Conservation (phyloP, 331 rosid species). For the Acacia concinna region DNA sequence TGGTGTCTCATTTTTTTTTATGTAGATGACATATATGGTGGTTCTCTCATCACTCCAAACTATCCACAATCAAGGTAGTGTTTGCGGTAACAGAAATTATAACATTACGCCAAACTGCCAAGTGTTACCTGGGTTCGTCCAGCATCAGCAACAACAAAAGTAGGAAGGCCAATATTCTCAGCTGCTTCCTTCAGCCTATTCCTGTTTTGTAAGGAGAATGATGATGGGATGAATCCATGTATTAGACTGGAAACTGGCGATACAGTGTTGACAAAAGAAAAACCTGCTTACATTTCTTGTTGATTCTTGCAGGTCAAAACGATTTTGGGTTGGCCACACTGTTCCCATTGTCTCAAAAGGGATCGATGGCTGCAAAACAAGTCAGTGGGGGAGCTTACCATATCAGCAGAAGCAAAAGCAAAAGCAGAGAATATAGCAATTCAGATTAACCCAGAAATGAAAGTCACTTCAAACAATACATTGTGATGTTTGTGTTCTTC, state of each 20-base stretch:
- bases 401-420: background rate
- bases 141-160: conserved; percentile 90
- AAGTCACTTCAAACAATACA: background rate
- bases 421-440: background rate
- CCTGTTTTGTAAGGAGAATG: conserved; percentile 47
- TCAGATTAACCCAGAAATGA: background rate
- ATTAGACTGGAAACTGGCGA: conserved; percentile 17
- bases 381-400: background rate
- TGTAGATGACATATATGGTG: background rate
- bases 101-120: conserved; percentile 17
- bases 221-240: background rate
- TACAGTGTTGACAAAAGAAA: conserved; percentile 32
- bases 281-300: conserved; percentile 76
- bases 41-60: background rate
- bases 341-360: conserved; percentile 89
- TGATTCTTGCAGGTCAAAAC: conserved; percentile 86
- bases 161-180: conserved; percentile 79
- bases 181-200: conserved; percentile 82
- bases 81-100: background rate
- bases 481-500: background rate
- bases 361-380: conserved; percentile 59
- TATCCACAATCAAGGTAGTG: background rate
- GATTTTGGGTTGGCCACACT: conserved; percentile 84
- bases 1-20: background rate
- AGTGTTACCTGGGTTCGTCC: conserved; percentile 87